These are phyloP conservation scores for Trichodelitschia bisporula DNA, from an alignment of 495 filamentous ascomycete species.

Conservation along the genomic window DNA sequence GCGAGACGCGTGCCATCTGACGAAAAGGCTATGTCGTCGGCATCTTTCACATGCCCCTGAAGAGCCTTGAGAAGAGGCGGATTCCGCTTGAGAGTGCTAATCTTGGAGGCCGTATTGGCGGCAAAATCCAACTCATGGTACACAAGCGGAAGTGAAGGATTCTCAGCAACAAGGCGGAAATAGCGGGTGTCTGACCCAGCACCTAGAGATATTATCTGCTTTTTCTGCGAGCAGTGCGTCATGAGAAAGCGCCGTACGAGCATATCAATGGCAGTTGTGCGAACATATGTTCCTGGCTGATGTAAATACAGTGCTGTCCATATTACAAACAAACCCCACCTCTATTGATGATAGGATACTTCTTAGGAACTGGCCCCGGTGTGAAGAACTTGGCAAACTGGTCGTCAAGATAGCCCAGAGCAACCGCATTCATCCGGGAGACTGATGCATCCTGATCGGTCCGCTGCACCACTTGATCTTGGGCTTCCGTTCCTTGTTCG, in stretches of 20 bases:
- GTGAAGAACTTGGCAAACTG: slow-evolving; percentile 47
- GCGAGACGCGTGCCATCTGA: slow-evolving; percentile 11
- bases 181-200: slow-evolving; percentile 82
- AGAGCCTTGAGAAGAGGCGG: slow-evolving; percentile 12
- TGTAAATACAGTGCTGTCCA: too few species aligned
- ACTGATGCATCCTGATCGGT: slow-evolving; percentile 84
- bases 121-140: slow-evolving; percentile 94
- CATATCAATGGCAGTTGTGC: slow-evolving; percentile 64
- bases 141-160: slow-evolving; percentile 19
- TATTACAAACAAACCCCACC: slow-evolving; percentile 35
- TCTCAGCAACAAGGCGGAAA: slow-evolving; percentile 33
- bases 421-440: slow-evolving; percentile 68
- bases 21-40: slow-evolving; percentile 3
- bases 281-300: slow-evolving; percentile 62
- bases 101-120: slow-evolving; percentile 41
- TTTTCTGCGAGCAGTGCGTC: slow-evolving; percentile 13
- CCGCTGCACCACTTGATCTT: slow-evolving; percentile 46
- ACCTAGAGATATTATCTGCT: slow-evolving; percentile 82
- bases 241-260: slow-evolving; percentile 50
- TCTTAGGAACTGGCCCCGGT: slow-evolving; percentile 20
- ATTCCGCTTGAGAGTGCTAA: slow-evolving; percentile 22
- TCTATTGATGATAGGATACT: slow-evolving; percentile 81
- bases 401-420: slow-evolving; percentile 69
- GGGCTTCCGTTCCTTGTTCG: slow-evolving; percentile 5
- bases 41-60: slow-evolving; percentile 1